Percentiles rank a stretch among this genome's conserved stretches.
Evolutionary conservation across 148 eudicot species (phyloP).

Genomic region (Silene conica): DNA sequence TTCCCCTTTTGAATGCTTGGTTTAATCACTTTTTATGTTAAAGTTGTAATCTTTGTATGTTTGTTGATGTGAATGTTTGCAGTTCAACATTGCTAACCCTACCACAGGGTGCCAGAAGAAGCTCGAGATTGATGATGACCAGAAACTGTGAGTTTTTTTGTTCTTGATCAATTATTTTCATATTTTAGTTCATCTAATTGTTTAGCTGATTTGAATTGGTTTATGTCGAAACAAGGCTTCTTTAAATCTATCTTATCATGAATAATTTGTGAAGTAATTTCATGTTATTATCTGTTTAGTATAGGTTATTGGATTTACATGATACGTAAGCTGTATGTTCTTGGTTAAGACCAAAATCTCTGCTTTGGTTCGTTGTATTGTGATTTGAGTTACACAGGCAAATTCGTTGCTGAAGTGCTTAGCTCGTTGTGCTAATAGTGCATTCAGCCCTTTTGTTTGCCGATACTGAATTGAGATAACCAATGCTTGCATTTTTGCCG

Average conservation of each 20-base stretch:
- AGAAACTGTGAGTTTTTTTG: slow-evolving; percentile 63
- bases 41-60: background rate
- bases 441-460: slow-evolving; percentile 17
- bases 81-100: slow-evolving; percentile 89
- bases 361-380: background rate
- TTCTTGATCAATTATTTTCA: background rate
- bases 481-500: slow-evolving; percentile 24
- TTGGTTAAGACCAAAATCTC: background rate
- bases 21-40: no score
- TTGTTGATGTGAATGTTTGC: slow-evolving; percentile 2
- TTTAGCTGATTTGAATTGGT: no score
- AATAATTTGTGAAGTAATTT: no score
- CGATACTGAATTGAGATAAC: slow-evolving; percentile 20
- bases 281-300: no score
- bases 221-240: no score
- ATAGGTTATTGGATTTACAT: background rate
- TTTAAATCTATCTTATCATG: no score
- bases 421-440: slow-evolving; percentile 11
- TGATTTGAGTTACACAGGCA: background rate
- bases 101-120: slow-evolving; percentile 96
- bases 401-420: slow-evolving; percentile 15
- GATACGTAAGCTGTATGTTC: no score
- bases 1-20: no score
- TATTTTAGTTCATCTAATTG: no score
- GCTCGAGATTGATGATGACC: slow-evolving; percentile 88